These are phyloP conservation scores for Aureobasidium sp. DNA, from an alignment of 2,329 filamentous ascomycete genomes.

Conservation along the genomic window DNA sequence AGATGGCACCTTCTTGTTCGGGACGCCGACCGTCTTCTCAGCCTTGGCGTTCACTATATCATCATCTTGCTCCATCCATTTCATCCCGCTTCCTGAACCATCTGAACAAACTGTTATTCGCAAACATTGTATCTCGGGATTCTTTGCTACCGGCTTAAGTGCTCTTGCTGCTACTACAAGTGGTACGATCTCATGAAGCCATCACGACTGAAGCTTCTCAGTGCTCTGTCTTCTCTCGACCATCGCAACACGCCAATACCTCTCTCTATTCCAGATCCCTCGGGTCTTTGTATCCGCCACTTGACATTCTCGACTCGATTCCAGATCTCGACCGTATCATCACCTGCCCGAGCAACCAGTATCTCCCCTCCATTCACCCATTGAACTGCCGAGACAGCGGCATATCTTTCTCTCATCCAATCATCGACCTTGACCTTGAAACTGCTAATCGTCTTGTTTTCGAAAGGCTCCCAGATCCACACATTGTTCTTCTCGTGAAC, in stretches of 20 bases:
- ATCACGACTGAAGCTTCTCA: not conserved
- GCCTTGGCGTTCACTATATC: not conserved
- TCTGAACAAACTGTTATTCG: not conserved
- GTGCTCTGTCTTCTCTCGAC: not conserved
- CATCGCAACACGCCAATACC: not conserved
- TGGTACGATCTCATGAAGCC: not conserved
- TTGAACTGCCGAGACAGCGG: not conserved
- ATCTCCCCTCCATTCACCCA: not conserved
- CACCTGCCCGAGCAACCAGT: not conserved
- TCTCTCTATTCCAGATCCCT: not conserved
- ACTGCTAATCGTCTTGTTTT: not conserved
- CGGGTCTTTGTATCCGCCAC: not conserved
- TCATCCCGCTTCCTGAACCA: not conserved
- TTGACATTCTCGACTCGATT: not conserved
- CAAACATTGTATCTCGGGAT: not conserved
- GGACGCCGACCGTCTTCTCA: not conserved
- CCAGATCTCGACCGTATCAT: not conserved
- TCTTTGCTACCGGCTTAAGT: not conserved
- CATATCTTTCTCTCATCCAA: not conserved
- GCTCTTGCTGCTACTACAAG: not conserved
- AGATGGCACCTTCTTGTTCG: conserved; percentile 3
- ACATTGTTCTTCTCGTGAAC: not conserved
- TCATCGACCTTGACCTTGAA: not conserved
- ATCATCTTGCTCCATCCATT: not conserved
- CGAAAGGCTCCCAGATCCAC: conserved; percentile 6